These are phyloP conservation scores for Marasmius fiardii DNA, from an alignment of 1,284 basidiomycete genomes.

Conservation along the genomic window DNA sequence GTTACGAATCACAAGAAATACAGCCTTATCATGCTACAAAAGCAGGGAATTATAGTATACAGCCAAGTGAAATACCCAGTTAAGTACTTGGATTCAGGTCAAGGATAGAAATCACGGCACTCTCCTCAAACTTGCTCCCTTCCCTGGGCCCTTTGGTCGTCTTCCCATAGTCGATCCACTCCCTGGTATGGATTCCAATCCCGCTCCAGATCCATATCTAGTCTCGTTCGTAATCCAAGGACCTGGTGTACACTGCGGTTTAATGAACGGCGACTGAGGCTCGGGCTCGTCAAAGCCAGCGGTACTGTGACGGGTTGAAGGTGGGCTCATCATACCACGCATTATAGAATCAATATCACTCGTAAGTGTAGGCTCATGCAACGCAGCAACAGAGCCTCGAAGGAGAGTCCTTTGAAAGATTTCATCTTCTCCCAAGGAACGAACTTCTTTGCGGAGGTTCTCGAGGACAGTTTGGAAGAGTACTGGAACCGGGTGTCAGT, in stretches of 20 bases:
- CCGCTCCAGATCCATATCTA: background rate
- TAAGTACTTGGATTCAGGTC: no score
- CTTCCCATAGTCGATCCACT: conserved; percentile 1
- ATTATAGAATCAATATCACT: conserved; percentile 61
- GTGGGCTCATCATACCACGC: conserved; percentile 53
- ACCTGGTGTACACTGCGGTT: background rate
- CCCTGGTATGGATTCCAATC: background rate
- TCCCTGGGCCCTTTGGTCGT: background rate
- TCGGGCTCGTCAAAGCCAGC: conserved; percentile 13
- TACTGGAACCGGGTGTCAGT: conserved; percentile 16
- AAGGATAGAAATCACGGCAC: background rate
- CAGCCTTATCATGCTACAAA: background rate
- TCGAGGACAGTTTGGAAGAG: conserved; percentile 47
- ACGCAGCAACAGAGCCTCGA: conserved; percentile 48
- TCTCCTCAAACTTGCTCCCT: background rate
- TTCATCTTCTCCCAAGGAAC: conserved; percentile 62
- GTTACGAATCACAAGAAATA: background rate
- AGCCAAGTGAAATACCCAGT: background rate
- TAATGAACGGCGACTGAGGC: conserved; percentile 3
- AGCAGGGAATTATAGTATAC: background rate
- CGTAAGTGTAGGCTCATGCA: conserved; percentile 49
- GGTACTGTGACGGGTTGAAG: conserved; percentile 15
- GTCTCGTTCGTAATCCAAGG: background rate
- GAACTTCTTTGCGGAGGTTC: conserved; percentile 49
- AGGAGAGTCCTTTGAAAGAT: conserved; percentile 59